Evolutionary conservation across 495 filamentous ascomycete genomes (phyloP), one percentile per base, ranked within the genome.

Genomic region (Elasticomyces elasticus): DNA sequence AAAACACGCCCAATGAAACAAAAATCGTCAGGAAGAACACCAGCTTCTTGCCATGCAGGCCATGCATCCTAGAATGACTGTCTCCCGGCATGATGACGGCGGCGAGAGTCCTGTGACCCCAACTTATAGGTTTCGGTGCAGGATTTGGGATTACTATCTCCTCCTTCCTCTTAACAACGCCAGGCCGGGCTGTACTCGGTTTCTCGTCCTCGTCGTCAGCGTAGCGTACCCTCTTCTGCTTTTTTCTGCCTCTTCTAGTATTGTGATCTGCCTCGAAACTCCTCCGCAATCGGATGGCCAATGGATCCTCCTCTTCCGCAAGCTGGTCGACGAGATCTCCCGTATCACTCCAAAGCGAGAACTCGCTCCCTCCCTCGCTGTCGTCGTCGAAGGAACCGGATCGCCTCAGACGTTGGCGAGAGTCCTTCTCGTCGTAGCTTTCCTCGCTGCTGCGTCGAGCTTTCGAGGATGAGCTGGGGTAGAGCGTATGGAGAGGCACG

Each of bases 11-110:
- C 65, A 98, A 76, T 46, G 94, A 97, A 59, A 98, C 92, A 71
- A 98, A 97, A 15, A 98, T 86, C 67, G 86, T 95, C 28, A 94
- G 95, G 67, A 98, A 97, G 66, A 96, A 98, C 87, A 98, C 76
- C 64, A 98, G 77, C 69, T 90, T 83, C 74, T 94, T 95, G 66
- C 92, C 92, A 58, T 92, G 92, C 66, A 98, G 77, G 71, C 94
- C 94, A 74, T 94, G 86, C 55, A 85, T 79, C 65, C 82, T 74
- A 61, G 76, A 71, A 51, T 71, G 81, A 56, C 81, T 78, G 66
- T 79, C 74, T 59, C 76, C 76, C 46, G 85, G 84, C 63, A 86
- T 79, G 89, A 98, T 96, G 76, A 94, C 84, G 74, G 67, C 66
- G 58, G 83, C 87, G 52, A 97, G 61, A 50, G 83, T 58, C 62